These are phyloP conservation scores for Tricholoma saponaceum DNA, from an alignment of 768 basidiomycete species.

Conservation along the genomic window DNA sequence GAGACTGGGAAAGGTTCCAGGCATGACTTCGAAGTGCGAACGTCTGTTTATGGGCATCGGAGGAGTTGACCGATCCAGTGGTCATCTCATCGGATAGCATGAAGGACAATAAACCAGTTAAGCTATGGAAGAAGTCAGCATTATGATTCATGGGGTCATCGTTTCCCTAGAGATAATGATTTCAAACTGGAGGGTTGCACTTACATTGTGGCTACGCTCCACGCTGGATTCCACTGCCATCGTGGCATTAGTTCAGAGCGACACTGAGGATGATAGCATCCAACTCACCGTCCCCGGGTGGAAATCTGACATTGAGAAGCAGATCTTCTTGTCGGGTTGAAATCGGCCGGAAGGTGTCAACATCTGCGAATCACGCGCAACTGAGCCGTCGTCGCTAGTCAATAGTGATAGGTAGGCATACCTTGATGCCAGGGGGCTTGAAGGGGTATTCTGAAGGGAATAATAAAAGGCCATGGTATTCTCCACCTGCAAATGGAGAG, in stretches of 20 bases:
- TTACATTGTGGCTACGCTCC: constrained; percentile 93
- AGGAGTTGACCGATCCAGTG: constrained; percentile 83
- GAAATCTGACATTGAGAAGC: constrained; percentile 97
- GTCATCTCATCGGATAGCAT: constrained; percentile 98
- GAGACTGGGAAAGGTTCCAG: constrained; percentile 77
- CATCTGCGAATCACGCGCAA: constrained; percentile 50
- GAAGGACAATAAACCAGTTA: constrained; percentile 91
- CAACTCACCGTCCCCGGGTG: constrained; percentile 79
- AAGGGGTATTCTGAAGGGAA: constrained; percentile 96
- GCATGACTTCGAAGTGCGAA: constrained; percentile 79
- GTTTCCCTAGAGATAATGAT: constrained; percentile 5
- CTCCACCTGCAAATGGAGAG: constrained; percentile 86
- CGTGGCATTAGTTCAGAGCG: neutral
- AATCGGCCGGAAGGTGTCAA: constrained; percentile 88
- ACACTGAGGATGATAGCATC: neutral
- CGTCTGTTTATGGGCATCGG: constrained; percentile 70
- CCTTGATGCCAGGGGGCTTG: constrained; percentile 96
- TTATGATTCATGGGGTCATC: constrained; percentile 3
- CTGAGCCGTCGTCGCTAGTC: constrained; percentile 5
- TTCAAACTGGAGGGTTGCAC: constrained; percentile 25
- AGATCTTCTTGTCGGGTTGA: constrained; percentile 91
- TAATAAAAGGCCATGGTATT: constrained; percentile 89
- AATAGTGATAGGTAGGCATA: constrained; percentile 25
- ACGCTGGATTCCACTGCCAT: constrained; percentile 87
- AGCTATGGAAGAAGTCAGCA: constrained; percentile 39